These are phyloP conservation scores for Hygrocybe punicea DNA, from an alignment of 768 basidiomycete genomes.

Conservation along the genomic window DNA sequence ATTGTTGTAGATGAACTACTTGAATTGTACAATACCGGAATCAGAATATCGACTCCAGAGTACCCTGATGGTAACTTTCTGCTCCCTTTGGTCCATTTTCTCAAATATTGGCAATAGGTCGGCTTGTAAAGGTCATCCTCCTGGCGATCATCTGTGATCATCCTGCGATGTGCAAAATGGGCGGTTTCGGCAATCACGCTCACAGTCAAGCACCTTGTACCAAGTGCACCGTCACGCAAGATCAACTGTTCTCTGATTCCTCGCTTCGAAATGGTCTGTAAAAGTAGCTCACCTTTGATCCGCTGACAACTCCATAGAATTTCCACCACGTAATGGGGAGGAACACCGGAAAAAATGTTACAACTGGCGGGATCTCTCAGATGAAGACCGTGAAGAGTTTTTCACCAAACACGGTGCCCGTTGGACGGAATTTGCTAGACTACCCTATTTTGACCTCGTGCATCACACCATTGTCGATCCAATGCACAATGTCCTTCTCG, in stretches of 20 bases:
- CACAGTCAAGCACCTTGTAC: constrained; percentile 24
- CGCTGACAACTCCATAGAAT: neutral
- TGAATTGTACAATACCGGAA: constrained; percentile 25
- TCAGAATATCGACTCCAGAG: constrained; percentile 9
- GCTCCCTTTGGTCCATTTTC: neutral
- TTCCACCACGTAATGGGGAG: constrained; percentile 3
- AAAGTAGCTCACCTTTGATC: neutral
- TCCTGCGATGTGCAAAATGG: constrained; percentile 27
- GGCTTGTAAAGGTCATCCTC: constrained; percentile 19
- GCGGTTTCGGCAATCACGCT: constrained; percentile 25
- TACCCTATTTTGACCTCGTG: constrained; percentile 27
- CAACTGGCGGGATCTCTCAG: constrained; percentile 1
- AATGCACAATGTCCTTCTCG: constrained; percentile 30
- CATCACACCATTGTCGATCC: constrained; percentile 24
- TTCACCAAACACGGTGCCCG: constrained; percentile 21
- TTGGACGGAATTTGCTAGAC: constrained; percentile 25
- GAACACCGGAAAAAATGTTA: constrained; percentile 12
- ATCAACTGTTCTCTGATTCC: constrained; percentile 12
- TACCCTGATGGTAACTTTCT: constrained; percentile 22
- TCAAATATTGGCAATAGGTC: neutral
- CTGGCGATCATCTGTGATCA: constrained; percentile 29
- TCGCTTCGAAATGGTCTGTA: constrained; percentile 14
- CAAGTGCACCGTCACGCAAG: constrained; percentile 21
- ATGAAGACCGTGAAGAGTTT: constrained; percentile 12
- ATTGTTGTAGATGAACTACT: constrained; percentile 29